Evolutionary conservation across 1,284 basidiomycete genomes (phyloP), one percentile per base, ranked within the genome.

Genomic region (Fistulinella staudtii): DNA sequence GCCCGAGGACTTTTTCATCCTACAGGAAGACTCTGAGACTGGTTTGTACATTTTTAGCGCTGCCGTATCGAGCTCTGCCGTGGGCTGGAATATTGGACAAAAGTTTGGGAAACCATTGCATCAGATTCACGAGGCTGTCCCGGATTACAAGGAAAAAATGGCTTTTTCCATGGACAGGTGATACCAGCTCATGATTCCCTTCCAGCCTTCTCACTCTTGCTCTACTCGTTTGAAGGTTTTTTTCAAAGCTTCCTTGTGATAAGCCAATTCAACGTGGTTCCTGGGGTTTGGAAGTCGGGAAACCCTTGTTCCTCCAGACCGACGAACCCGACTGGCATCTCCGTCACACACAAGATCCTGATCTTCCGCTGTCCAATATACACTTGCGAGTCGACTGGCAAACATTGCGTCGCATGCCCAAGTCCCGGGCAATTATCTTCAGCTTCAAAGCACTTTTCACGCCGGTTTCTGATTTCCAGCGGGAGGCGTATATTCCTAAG

Each of bases 361-460:
- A 67, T 18, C 54, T 78, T 14, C 44, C 58, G 2, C 41, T 72
- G 29, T 64, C 70, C 25, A 63, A 74, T 40, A 63, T 76, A 21
- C 56, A 68, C 52, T 49, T 77, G 40, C 69, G 76, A 10, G 73
- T 77, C 21, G 74, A 77, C 43, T 77, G 75, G 75, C 76, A 77
- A 52, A 76, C 73, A 5, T 53, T 77, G 28, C 65, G 74, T n/a
- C 68, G 74, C 23, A 54, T 77, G 30, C 75, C 75, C 7, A 57
- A 56, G 40, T 74, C 74, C 3, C 57, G 57, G 8, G 70, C 72
- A 0, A 73, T 77, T 31, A 61, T 74, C 4, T 77, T 78, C 63
- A 76, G 75, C 53, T 76, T 70, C 54, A 77, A 75, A 49, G 68
- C 73, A 4, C 55, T 77, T 28, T 77, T 78, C 54, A 77, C 74